Conservation (phyloP, 75 land plant genomes). For the Pseudotsuga menziesii region DNA sequence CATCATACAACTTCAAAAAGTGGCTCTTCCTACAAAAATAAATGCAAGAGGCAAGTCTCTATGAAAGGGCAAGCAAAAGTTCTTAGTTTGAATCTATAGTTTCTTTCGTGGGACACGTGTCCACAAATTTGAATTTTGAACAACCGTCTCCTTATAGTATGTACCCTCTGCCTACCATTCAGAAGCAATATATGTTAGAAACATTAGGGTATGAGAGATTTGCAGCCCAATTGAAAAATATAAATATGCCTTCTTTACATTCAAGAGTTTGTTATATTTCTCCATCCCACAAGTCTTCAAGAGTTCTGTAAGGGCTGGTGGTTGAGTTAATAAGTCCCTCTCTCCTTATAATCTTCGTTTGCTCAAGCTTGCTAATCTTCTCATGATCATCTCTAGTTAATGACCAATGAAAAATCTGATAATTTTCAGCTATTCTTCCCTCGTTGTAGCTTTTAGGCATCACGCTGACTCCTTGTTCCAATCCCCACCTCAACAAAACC, state of each 20-base stretch:
- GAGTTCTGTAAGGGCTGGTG: constrained; percentile 35
- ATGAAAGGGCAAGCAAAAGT: too few species aligned
- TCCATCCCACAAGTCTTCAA: constrained; percentile 62
- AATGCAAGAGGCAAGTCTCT: too few species aligned
- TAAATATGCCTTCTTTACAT: background rate
- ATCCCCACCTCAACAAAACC: constrained; percentile 46
- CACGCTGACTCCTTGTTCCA: constrained; percentile 37
- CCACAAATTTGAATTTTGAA: too few species aligned
- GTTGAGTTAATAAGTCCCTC: constrained; percentile 10
- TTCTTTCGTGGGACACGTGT: too few species aligned
- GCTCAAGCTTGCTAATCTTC: constrained; percentile 23
- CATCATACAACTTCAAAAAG: too few species aligned
- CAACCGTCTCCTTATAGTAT: too few species aligned
- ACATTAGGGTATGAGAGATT: too few species aligned
- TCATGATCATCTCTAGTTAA: constrained; percentile 34
- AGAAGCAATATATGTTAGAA: too few species aligned
- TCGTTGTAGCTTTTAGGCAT: constrained; percentile 47
- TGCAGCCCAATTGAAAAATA: background rate
- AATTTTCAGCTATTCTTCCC: constrained; percentile 37
- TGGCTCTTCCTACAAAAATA: too few species aligned
- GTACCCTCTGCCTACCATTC: too few species aligned
- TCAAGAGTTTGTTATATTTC: constrained; percentile 20
- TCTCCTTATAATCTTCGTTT: constrained; percentile 8
- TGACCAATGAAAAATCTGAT: constrained; percentile 31
- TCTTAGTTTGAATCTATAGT: too few species aligned